Conservation (phyloP, 495 filamentous ascomycete species). For the Pseudotulostoma volvatum region DNA sequence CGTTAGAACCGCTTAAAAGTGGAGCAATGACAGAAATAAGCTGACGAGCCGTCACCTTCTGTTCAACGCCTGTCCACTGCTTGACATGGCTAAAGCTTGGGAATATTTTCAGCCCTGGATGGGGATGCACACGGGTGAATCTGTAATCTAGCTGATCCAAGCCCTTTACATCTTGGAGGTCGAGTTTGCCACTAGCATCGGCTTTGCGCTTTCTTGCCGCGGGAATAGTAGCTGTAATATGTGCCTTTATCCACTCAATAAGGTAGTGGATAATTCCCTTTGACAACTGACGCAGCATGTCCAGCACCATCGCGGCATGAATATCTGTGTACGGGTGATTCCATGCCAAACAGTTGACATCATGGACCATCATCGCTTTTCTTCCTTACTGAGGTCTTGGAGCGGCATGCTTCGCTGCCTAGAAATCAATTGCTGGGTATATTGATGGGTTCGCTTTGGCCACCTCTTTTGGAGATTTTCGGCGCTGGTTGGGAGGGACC, state of each 20-base stretch:
- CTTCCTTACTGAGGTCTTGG: neutral
- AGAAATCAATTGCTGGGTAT: neutral
- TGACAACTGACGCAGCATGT: neutral
- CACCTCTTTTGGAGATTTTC: neutral
- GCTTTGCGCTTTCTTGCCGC: neutral
- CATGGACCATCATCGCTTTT: neutral
- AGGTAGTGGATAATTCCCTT: neutral
- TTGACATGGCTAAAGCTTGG: neutral
- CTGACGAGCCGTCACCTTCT: neutral
- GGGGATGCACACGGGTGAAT: neutral
- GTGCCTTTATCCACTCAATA: neutral
- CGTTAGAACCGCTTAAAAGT: neutral
- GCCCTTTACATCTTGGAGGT: neutral
- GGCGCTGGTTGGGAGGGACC: neutral
- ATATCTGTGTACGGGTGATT: neutral
- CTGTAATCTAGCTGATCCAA: neutral
- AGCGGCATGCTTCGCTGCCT: neutral
- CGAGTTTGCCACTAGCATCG: neutral
- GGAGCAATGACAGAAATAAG: neutral
- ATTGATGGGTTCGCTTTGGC: neutral
- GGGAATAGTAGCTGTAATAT: neutral
- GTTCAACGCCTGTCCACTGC: neutral
- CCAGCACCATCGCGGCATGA: neutral
- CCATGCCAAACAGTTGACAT: neutral
- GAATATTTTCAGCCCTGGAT: neutral